Percentiles rank a stretch among this genome's conserved stretches.
Evolutionary conservation across 2,329 filamentous ascomycete genomes (phyloP).

Genomic region (Neofusicoccum umdonicola): DNA sequence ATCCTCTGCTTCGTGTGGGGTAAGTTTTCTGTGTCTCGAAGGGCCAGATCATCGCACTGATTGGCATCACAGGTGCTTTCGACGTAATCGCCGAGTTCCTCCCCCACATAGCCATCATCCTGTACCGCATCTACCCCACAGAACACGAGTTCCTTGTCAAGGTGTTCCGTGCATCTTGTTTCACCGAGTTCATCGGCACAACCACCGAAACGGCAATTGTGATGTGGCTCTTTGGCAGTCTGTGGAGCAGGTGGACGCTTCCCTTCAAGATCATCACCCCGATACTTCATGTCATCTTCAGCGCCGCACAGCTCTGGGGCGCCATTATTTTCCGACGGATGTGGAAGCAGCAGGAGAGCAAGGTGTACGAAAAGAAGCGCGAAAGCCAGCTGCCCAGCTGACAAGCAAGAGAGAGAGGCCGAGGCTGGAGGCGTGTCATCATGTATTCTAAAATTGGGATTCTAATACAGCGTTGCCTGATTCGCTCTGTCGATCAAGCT

Average conservation of each 20-base stretch:
- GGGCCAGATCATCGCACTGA: not conserved
- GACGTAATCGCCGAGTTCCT: constrained; percentile 48
- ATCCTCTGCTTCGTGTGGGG: constrained; percentile 41
- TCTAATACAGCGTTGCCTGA: too few relatives aligned
- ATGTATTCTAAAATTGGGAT: too few relatives aligned
- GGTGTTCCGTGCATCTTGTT: constrained; percentile 37
- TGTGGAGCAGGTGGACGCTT: constrained; percentile 44
- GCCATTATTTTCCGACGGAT: constrained; percentile 42
- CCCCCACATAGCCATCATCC: constrained; percentile 46
- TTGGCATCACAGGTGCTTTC: constrained; percentile 39
- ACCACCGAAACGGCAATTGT: constrained; percentile 43
- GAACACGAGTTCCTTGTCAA: constrained; percentile 40
- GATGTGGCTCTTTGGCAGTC: constrained; percentile 44
- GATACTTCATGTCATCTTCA: constrained; percentile 43
- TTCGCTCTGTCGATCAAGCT: too few relatives aligned
- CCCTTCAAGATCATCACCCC: constrained; percentile 46
- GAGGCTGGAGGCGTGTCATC: too few relatives aligned
- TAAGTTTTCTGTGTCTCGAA: constrained; percentile 26
- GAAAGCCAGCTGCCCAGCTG: not conserved
- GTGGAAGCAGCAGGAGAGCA: constrained; percentile 30
- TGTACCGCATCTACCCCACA: constrained; percentile 42
- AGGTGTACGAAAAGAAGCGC: constrained; percentile 11
- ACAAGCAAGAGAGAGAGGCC: not conserved
- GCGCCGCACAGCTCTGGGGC: constrained; percentile 44
- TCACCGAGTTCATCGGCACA: constrained; percentile 41